phyloP scores from a whole-genome alignment of 1,284 basidiomycete genomes.

The Tremellales sp. region DNA sequence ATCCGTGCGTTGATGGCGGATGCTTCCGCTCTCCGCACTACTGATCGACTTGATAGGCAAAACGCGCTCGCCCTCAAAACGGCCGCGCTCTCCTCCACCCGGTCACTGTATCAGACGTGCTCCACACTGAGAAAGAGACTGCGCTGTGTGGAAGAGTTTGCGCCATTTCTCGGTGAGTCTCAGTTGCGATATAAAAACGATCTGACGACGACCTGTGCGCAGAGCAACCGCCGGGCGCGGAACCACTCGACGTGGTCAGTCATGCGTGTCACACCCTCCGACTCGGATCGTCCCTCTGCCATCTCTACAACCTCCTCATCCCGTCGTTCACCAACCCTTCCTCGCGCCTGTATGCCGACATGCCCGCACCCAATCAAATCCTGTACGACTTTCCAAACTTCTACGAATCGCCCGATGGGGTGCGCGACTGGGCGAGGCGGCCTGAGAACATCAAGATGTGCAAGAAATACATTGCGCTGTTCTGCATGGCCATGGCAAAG shows the following conservation, averaged over 20 bases:
- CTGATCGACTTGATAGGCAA: conserved; percentile 28
- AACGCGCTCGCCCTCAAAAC: conserved; percentile 49
- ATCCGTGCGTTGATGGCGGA: conserved; percentile 35
- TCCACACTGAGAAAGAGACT: conserved; percentile 40
- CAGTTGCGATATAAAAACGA: not conserved
- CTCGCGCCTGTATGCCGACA: conserved; percentile 54
- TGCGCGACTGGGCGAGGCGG: conserved; percentile 58
- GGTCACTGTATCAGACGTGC: conserved; percentile 46
- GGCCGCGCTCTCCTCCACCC: conserved; percentile 44
- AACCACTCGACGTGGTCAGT: conserved; percentile 60
- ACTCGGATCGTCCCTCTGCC: conserved; percentile 88
- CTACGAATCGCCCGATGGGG: conserved; percentile 60
- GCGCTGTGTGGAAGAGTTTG: conserved; percentile 43
- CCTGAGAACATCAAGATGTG: conserved; percentile 76
- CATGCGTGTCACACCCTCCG: conserved; percentile 93
- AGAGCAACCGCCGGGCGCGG: conserved; percentile 41
- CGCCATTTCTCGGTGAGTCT: conserved; percentile 42
- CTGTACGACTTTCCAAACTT: conserved; percentile 55
- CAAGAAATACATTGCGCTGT: conserved; percentile 55
- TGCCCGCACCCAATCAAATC: conserved; percentile 43
- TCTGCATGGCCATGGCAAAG: conserved; percentile 54
- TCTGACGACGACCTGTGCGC: not conserved
- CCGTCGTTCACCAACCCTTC: conserved; percentile 55
- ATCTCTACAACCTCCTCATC: conserved; percentile 88
- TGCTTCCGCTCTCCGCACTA: not conserved